These are phyloP conservation scores for Flaveria linearis DNA, from an alignment of 129 eudicot species.

Conservation along the genomic window DNA sequence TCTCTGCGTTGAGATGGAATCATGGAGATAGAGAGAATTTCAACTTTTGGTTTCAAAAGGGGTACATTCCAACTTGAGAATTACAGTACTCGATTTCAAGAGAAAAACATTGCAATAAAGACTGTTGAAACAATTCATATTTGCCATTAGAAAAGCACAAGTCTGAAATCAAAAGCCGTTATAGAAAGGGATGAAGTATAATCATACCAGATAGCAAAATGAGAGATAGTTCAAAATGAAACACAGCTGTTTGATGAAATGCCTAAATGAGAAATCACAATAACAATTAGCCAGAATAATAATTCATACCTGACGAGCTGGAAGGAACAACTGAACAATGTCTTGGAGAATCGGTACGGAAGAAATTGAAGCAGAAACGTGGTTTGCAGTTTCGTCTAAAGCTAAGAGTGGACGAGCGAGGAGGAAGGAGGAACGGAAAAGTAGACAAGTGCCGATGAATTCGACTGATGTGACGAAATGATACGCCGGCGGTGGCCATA, in stretches of 20 bases:
- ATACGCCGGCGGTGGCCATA: conserved; percentile 35
- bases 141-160: conserved; percentile 9
- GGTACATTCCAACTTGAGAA: background rate
- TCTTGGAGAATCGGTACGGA: conserved; percentile 14
- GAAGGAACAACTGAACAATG: conserved; percentile 22
- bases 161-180: background rate
- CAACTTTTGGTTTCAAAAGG: background rate
- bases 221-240: background rate
- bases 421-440: conserved; percentile 26
- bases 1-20: background rate
- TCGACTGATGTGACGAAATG: conserved; percentile 33
- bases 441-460: conserved; percentile 16
- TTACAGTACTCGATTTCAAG: background rate
- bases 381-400: conserved; percentile 30
- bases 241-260: conserved; percentile 29
- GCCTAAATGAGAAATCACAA: conserved; percentile 20
- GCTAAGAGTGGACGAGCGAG: conserved; percentile 19
- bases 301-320: conserved; percentile 32
- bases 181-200: background rate
- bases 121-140: background rate
- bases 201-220: background rate
- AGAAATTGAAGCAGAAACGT: conserved; percentile 25
- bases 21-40: background rate
- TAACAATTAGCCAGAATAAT: conserved; percentile 1
- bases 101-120: background rate